Evolutionary conservation across 164 flowering plant genomes (phyloP).

Genomic region (Chimonanthus salicifolius): DNA sequence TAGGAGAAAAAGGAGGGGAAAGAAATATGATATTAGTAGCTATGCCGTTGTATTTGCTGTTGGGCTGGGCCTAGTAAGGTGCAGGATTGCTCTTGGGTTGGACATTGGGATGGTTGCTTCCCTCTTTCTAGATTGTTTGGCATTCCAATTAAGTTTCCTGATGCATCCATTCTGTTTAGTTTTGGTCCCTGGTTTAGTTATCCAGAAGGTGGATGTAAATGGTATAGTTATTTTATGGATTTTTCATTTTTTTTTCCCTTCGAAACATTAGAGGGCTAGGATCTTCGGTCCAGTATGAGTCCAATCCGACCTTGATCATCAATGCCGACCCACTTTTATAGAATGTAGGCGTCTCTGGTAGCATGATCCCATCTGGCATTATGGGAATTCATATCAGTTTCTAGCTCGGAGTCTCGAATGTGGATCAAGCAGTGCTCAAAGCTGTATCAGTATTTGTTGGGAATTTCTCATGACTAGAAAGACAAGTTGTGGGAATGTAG

Average conservation of each 20-base stretch:
- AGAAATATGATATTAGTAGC: conserved; percentile 18
- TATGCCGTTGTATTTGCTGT: conserved; percentile 43
- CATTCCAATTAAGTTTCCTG: background rate
- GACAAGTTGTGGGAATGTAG: background rate
- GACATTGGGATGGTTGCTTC: conserved; percentile 69
- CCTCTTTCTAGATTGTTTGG: conserved; percentile 23
- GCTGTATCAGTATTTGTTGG: background rate
- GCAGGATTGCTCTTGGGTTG: conserved; percentile 74
- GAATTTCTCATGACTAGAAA: background rate
- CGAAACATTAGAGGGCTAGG: background rate
- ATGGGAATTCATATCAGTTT: background rate
- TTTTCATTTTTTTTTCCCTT: background rate
- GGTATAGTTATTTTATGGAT: background rate
- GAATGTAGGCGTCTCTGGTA: too few species aligned
- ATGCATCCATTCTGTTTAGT: background rate
- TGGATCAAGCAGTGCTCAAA: background rate
- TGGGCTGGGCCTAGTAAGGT: conserved; percentile 60
- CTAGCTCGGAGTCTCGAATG: background rate
- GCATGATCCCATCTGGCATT: background rate
- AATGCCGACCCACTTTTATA: background rate
- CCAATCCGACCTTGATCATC: background rate
- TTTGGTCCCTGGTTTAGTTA: background rate
- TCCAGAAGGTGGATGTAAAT: background rate
- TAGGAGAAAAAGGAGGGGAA: conserved; percentile 20
- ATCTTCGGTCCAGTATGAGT: background rate